These are phyloP conservation scores for Vigna mungo DNA, from an alignment of 306 rosid species.

Conservation along the genomic window DNA sequence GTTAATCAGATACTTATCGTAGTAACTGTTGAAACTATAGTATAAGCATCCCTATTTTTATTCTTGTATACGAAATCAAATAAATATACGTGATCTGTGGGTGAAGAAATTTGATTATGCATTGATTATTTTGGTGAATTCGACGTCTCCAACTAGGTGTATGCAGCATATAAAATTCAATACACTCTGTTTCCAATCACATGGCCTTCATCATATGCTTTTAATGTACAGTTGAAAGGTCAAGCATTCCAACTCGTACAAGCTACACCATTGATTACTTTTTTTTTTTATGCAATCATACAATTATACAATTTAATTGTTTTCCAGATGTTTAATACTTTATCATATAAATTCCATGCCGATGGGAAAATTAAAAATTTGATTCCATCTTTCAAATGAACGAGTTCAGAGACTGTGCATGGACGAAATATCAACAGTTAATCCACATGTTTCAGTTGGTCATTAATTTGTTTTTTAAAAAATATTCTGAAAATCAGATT, in stretches of 20 bases:
- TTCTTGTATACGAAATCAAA: constrained; percentile 10
- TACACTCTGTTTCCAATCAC: constrained; percentile 47
- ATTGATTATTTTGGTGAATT: constrained; percentile 42
- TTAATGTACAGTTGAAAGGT: constrained; percentile 42
- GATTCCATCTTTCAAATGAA: not conserved
- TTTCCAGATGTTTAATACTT: constrained; percentile 13
- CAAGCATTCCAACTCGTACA: constrained; percentile 47
- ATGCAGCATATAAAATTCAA: constrained; percentile 40
- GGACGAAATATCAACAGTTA: not conserved
- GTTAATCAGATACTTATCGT: constrained; percentile 36
- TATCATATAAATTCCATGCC: not conserved
- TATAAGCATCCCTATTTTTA: not conserved
- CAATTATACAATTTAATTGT: constrained; percentile 1
- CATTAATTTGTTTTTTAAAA: not conserved
- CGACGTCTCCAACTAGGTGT: constrained; percentile 47
- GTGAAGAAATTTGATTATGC: constrained; percentile 38
- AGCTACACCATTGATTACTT: constrained; percentile 27
- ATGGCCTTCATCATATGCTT: constrained; percentile 45
- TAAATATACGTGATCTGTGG: constrained; percentile 19
- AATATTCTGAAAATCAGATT: not conserved
- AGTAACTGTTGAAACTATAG: not conserved
- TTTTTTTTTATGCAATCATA: constrained; percentile 24
- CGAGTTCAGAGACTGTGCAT: not conserved
- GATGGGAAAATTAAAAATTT: not conserved
- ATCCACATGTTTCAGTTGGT: not conserved